These are phyloP conservation scores for Musa schizocarpa DNA, from an alignment of 176 grass and related monocot species.

Conservation along the genomic window DNA sequence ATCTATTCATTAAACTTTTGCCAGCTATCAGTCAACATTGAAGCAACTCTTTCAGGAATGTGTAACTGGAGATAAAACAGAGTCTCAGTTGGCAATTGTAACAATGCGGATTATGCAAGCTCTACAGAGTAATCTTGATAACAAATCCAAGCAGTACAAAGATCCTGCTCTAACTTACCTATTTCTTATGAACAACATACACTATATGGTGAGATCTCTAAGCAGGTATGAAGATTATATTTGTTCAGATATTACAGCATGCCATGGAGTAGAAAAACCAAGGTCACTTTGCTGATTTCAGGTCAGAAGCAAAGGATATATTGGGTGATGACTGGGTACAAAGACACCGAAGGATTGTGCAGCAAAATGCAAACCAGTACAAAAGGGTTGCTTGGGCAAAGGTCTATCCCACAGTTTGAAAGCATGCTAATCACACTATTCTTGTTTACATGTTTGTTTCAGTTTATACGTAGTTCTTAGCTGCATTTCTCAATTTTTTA, in stretches of 20 bases:
- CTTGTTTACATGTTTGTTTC: not conserved
- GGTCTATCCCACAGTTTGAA: conserved; percentile 27
- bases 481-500: not conserved
- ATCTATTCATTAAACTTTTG: conserved; percentile 18
- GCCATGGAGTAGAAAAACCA: not conserved
- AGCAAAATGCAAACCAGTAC: conserved; percentile 92
- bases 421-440: not conserved
- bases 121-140: conserved; percentile 83
- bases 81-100: conserved; percentile 69
- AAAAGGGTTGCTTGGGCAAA: conserved; percentile 93
- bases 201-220: conserved; percentile 88
- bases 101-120: conserved; percentile 98
- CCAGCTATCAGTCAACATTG: conserved; percentile 86
- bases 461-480: not conserved
- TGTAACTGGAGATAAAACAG: conserved; percentile 64
- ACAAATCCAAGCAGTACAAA: conserved; percentile 89
- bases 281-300: conserved; percentile 23
- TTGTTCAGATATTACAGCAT: not conserved
- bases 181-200: conserved; percentile 99
- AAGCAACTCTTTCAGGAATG: conserved; percentile 93
- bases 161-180: conserved; percentile 75
- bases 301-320: conserved; percentile 88
- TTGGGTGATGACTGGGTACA: conserved; percentile 97
- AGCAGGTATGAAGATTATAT: conserved; percentile 47
- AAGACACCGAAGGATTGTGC: conserved; percentile 84